A percentile compares a stretch with the other conserved stretches of the same genome.
Conservation (phyloP, 176 grass and related monocot genomes). For the Aechmea fasciata region DNA sequence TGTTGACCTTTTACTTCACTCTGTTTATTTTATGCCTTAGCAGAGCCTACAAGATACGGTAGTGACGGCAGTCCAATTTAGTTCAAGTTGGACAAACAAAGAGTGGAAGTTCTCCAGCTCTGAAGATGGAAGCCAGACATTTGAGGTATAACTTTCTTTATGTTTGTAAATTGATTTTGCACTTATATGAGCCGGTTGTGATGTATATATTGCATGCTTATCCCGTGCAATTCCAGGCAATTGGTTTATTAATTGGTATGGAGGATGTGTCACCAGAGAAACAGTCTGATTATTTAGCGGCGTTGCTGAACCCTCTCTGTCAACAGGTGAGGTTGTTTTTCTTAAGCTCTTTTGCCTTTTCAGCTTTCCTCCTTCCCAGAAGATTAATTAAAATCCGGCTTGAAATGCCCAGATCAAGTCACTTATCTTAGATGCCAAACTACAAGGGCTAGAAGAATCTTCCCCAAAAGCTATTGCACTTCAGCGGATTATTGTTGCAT, state of each 20-base stretch:
- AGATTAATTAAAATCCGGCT: constrained; percentile 14
- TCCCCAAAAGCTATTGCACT: constrained; percentile 37
- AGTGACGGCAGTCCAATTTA: constrained; percentile 50
- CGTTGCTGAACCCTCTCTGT: constrained; percentile 77
- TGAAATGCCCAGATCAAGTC: constrained; percentile 53
- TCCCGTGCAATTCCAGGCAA: constrained; percentile 34
- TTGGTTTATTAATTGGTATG: constrained; percentile 86
- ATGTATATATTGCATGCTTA: constrained; percentile 19
- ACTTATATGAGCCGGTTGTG: constrained; percentile 3
- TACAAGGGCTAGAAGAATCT: constrained; percentile 52
- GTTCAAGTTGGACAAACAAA: constrained; percentile 46
- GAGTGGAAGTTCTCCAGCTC: constrained; percentile 51
- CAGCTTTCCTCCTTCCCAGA: neutral
- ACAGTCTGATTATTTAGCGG: constrained; percentile 68
- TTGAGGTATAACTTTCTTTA: constrained; percentile 53
- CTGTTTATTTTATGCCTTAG: constrained; percentile 25
- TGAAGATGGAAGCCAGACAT: constrained; percentile 93
- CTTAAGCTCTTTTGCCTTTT: neutral
- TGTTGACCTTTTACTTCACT: constrained; percentile 19
- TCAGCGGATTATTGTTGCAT: constrained; percentile 85
- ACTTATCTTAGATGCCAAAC: constrained; percentile 65
- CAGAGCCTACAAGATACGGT: constrained; percentile 82
- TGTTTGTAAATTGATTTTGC: constrained; percentile 5
- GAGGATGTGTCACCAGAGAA: constrained; percentile 80
- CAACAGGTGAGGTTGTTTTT: constrained; percentile 44